These are phyloP conservation scores for Pythium graminicola DNA, from an alignment of 352 stramenopile species.

Conservation along the genomic window DNA sequence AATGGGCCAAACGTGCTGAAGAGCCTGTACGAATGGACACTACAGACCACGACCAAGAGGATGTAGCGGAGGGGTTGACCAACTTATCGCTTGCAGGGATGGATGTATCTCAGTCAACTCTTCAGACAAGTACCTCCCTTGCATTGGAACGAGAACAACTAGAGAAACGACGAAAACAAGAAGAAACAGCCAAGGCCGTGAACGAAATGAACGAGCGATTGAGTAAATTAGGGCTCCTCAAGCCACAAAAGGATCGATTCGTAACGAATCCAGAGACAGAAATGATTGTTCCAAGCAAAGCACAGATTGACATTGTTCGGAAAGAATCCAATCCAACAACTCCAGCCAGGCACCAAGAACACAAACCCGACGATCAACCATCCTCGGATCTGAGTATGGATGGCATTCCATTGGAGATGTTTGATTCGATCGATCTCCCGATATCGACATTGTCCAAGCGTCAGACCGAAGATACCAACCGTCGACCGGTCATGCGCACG, in stretches of 20 bases:
- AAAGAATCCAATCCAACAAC: neutral
- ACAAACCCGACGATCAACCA: neutral
- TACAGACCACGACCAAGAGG: neutral
- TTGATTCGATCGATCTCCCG: conserved; percentile 37
- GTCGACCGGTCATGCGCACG: neutral
- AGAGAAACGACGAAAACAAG: conserved; percentile 62
- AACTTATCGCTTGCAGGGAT: conserved; percentile 20
- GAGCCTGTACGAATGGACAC: neutral
- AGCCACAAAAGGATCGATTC: conserved; percentile 15
- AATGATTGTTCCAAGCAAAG: neutral
- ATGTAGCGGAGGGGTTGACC: neutral
- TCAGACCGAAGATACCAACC: neutral
- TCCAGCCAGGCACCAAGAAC: neutral
- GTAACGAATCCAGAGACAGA: neutral
- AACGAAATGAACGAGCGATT: conserved; percentile 66
- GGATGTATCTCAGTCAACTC: conserved; percentile 29
- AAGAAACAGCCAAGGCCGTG: conserved; percentile 69
- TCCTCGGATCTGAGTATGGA: neutral
- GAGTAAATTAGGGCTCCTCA: conserved; percentile 51
- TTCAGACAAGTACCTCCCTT: conserved; percentile 35
- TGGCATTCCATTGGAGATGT: conserved; percentile 38
- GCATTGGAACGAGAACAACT: conserved; percentile 63
- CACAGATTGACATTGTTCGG: neutral
- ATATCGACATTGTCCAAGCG: conserved; percentile 3
- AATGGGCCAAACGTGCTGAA: conserved; percentile 13